Base-by-base conservation (phyloP, 495 filamentous ascomycete species). In the Hypoxylon fragiforme region DNA sequence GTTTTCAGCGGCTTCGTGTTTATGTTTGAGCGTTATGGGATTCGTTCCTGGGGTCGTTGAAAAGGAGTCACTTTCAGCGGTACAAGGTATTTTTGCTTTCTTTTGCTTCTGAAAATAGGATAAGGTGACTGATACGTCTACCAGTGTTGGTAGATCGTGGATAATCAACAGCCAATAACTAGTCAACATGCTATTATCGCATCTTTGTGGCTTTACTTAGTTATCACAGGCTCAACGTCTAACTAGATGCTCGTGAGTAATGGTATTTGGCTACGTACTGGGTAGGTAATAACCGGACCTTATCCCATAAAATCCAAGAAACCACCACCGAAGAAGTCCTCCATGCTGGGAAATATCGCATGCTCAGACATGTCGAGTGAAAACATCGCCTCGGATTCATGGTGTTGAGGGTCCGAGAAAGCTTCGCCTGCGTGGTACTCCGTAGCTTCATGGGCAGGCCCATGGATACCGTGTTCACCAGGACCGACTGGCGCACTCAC, bases 291-390 rank as follows among this genome's bases (percentile, higher is more conserved):
- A 4, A 15, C 13, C 34, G 28, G 26, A 35, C 13, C 24, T 32
- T 48, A 67, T 20, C 57, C 36, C 22, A 62, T 54, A 16, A 67
- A 64, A 39, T 67, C 64, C 18, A 67, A 54, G 16, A 67, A 67
- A 14, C 64, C 64, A n/a, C 64, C 64, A 1, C 64, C 64, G 8
- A 67, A 67, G 32, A 67, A 67, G 12, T 63, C 64, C 38, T 67
- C 64, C 64, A 67, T 67, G 13, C 57, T 67, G 8, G 64, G 64
- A 24, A 67, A 64, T 44, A 64, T 55, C 13, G 56, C 28, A 28
- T 66, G 40, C 30, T 61, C 64, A 3, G 56, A 50, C 0, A 64
- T 20, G 32, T 62, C 54, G 14, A 67, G 59, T 3, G 48, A 34
- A 28, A 62, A 42, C 7, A 13, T 43, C 1, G 52, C 32, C 15